Evolutionary conservation across 805 yeast species (phyloP).

Genomic region (Osmozyma mogii): DNA sequence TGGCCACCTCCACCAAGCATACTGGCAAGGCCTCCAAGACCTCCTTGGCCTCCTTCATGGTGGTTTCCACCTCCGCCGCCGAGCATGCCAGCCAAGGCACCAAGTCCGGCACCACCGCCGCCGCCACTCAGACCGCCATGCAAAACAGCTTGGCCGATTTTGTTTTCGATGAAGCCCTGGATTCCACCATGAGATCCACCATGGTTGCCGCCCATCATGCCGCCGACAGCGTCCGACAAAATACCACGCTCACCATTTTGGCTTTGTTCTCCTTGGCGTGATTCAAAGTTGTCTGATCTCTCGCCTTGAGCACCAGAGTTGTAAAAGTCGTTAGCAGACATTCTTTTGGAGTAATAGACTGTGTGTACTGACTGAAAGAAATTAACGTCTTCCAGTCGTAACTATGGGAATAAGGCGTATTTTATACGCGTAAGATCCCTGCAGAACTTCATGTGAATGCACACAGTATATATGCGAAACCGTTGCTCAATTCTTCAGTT

Average conservation of each 20-base stretch:
- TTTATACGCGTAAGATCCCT: no score
- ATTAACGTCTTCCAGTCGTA: no score
- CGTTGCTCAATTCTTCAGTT: no score
- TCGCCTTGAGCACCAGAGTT: not conserved
- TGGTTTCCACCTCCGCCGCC: not conserved
- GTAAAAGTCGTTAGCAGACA: constrained; percentile 1
- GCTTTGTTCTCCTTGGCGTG: not conserved
- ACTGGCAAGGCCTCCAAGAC: not conserved
- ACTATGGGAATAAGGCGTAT: no score
- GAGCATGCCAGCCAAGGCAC: not conserved
- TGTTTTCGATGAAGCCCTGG: not conserved
- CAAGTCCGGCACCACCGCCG: no score
- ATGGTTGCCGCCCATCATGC: not conserved
- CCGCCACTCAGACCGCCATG: not conserved
- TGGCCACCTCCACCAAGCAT: not conserved
- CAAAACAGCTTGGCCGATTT: not conserved
- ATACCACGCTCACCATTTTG: not conserved
- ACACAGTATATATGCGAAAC: no score
- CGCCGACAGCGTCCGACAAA: not conserved
- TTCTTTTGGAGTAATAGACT: not conserved
- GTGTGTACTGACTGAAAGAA: no score
- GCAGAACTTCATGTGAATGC: no score
- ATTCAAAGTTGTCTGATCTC: not conserved
- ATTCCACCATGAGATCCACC: not conserved
- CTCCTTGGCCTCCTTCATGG: not conserved